Evolutionary conservation across 192 early-diverging fungal species (phyloP).

Genomic region (Backusella tuberculispora): DNA sequence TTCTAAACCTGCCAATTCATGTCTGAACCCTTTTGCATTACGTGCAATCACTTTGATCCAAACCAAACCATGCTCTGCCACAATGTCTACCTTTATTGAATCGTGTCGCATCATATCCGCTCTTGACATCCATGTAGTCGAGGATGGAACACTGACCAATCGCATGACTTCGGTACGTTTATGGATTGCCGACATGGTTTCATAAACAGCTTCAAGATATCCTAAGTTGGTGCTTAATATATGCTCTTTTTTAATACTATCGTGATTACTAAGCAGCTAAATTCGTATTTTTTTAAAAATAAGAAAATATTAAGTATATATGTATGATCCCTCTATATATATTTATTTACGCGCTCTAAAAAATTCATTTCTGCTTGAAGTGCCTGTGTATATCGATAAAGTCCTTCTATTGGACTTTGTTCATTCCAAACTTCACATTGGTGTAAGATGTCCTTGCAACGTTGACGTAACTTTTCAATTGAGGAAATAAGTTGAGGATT

Average conservation of each 20-base stretch:
- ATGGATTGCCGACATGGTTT: conserved; percentile 18
- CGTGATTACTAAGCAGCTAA: conserved; percentile 31
- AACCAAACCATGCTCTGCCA: conserved; percentile 49
- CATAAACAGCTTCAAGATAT: conserved; percentile 43
- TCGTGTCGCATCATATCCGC: conserved; percentile 21
- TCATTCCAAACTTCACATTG: conserved; percentile 20
- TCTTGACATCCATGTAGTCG: conserved; percentile 21
- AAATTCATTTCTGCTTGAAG: conserved; percentile 36
- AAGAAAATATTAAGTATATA: neutral
- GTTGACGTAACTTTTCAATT: neutral
- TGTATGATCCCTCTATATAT: neutral
- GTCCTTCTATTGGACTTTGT: conserved; percentile 29
- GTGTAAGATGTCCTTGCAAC: conserved; percentile 9
- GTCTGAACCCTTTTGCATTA: conserved; percentile 49
- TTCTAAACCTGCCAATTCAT: conserved; percentile 53
- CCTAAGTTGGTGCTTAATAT: conserved; percentile 39
- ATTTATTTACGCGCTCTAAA: conserved; percentile 29
- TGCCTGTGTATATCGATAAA: conserved; percentile 32
- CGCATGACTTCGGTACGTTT: conserved; percentile 24
- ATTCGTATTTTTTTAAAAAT: neutral
- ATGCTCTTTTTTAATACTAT: conserved; percentile 29
- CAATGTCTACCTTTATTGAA: conserved; percentile 49
- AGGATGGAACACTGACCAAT: conserved; percentile 14
- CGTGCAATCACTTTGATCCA: conserved; percentile 58
- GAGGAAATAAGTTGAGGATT: conserved; percentile 1